Conservation (phyloP, 73 alveolate species). For the Loxodes magnus region DNA sequence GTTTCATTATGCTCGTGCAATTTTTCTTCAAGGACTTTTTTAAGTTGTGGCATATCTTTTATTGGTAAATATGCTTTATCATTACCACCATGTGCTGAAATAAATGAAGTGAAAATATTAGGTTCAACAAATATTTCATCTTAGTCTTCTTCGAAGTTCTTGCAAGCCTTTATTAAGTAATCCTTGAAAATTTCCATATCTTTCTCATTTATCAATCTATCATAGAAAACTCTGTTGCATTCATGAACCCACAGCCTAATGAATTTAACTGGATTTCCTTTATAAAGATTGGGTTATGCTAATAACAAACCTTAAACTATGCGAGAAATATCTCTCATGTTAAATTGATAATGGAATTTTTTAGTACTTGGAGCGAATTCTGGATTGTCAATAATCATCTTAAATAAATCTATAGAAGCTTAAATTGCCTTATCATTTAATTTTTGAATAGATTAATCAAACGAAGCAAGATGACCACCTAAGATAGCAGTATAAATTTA, state of each 20-base stretch:
- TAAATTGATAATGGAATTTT: constrained; percentile 98
- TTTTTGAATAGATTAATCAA: constrained; percentile 68
- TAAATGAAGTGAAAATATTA: constrained; percentile 69
- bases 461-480: constrained; percentile 77
- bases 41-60: constrained; percentile 60
- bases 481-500: constrained; percentile 67
- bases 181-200: constrained; percentile 74
- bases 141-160: constrained; percentile 38
- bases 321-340: constrained; percentile 92
- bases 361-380: constrained; percentile 97
- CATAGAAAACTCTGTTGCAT: constrained; percentile 92
- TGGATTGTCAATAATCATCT: constrained; percentile 76
- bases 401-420: constrained; percentile 75
- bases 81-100: constrained; percentile 61
- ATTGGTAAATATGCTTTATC: constrained; percentile 55
- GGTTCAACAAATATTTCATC: constrained; percentile 70
- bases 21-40: constrained; percentile 85
- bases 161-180: constrained; percentile 21
- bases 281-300: constrained; percentile 81
- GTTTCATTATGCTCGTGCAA: constrained; percentile 89
- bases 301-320: constrained; percentile 86
- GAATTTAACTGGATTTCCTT: constrained; percentile 81
- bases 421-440: constrained; percentile 76
- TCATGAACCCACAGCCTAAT: constrained; percentile 98
- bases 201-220: constrained; percentile 84